Base-by-base conservation (phyloP, 2,329 filamentous ascomycete species). In the Arthrobotrys iridis region DNA sequence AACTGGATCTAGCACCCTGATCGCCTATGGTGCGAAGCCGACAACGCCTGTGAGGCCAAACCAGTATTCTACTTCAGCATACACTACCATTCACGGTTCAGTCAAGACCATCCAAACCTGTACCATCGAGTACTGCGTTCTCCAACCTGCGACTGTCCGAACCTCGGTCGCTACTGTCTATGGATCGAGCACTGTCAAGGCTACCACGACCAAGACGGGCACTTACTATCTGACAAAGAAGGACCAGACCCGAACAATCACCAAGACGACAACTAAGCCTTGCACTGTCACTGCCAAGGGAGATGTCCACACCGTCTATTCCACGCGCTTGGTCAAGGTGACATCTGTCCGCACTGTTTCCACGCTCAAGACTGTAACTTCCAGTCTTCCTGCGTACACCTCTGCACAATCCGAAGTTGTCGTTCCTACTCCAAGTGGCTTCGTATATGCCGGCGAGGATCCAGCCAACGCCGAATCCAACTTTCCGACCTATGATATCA, bases 61-160 rank as follows among this genome's bases (percentile, higher is more conserved):
- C n/a, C 41, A 28, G 59, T 65, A 22, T 15, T 64, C 58, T 11
- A 60, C 60, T 18, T 65, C 59, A 3, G 68, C 50, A 1, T 73
- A 73, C 24, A 59, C 40, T 8, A 46, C 58, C 15, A 11, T 15
- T 2, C 13, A 50, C n/a, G 63, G 63, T 4, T 43, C 55, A 3
- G 57, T 75, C 4, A 68, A 52, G 46, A 75, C 71, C 4, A 64
- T 68, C 26, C 45, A 75, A 24, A 68, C 63, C 28, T 75, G 71
- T 37, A 68, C 63, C 1, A 75, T 46, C 13, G 18, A 63, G 18
- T 75, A 63, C 22, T 75, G 71, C n/a, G 63, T 50, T 7, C 8
- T 35, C 13, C 41, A 58, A 5, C 26, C 43, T 5, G 37, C 46
- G 22, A n/a, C 8, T 8, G 35, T 68, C 5, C 55, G 57, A 6